Percentiles rank a stretch among this genome's conserved stretches.
Evolutionary conservation across 192 early-diverging fungal species (phyloP).

Genomic region (Cetraspora pellucida): DNA sequence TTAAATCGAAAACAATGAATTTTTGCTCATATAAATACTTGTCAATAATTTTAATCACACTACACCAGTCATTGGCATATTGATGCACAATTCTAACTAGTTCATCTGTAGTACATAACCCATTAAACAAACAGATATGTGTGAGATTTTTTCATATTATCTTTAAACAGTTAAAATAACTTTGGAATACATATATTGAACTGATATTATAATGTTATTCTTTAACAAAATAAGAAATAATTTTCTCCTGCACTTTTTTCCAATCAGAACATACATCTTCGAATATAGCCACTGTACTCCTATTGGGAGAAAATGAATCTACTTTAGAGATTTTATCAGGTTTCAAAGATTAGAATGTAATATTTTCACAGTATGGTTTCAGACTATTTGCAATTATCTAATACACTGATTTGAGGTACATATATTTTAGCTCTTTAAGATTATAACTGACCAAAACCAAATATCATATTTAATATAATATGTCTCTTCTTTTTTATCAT

Average conservation of each 20-base stretch:
- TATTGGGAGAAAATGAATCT: no score
- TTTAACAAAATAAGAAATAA: background rate
- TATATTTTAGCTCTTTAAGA: constrained; percentile 6
- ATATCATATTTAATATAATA: constrained; percentile 2
- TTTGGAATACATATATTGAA: background rate
- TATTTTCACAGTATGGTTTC: background rate
- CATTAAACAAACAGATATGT: no score
- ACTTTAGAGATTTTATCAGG: constrained; percentile 13
- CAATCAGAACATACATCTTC: background rate
- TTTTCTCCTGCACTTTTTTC: background rate
- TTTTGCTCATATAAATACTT: no score
- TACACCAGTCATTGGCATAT: constrained; percentile 12
- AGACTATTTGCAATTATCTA: no score
- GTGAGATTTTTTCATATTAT: background rate
- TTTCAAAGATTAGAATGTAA: background rate
- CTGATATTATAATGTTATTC: background rate
- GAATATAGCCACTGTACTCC: no score
- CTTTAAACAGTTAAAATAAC: background rate
- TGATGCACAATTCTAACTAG: background rate
- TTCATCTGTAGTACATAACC: background rate
- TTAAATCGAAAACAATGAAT: constrained; percentile 14
- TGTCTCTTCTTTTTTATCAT: no score
- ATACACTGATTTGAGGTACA: background rate
- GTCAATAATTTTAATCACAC: no score
- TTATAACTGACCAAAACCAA: background rate